A percentile compares a stretch with the other conserved stretches of the same genome.
Conservation (phyloP, 164 flowering plant genomes). For the Piper betle region DNA sequence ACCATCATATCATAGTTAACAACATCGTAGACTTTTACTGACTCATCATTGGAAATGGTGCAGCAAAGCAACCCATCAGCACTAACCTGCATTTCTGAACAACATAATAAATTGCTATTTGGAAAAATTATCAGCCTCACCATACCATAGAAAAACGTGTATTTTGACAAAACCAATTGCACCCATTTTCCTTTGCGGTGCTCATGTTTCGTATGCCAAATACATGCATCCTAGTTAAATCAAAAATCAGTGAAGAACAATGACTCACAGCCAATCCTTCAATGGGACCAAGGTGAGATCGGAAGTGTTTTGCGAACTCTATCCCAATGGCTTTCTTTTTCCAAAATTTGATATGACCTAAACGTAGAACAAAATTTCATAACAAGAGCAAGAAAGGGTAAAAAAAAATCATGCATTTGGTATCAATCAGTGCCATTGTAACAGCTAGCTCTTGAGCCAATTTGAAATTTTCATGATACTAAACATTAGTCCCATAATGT, state of each 20-base stretch:
- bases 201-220: neutral
- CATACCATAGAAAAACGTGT: neutral
- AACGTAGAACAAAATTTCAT: neutral
- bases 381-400: neutral
- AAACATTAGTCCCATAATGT: no score
- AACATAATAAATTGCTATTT: conserved; percentile 35
- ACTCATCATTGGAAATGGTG: conserved; percentile 76
- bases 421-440: no score
- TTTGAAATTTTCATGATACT: no score
- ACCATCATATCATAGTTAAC: conserved; percentile 99
- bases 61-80: conserved; percentile 89
- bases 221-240: neutral
- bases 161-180: no score
- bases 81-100: conserved; percentile 87
- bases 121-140: conserved; percentile 4
- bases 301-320: conserved; percentile 97
- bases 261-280: conserved; percentile 89
- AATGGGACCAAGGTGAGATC: conserved; percentile 93
- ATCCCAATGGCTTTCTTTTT: conserved; percentile 81
- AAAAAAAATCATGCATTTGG: neutral
- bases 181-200: neutral
- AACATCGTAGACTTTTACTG: conserved; percentile 94
- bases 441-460: no score
- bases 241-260: conserved; percentile 1
- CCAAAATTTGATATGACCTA: conserved; percentile 98